A percentile compares a stretch with the other conserved stretches of the same genome.
Evolutionary conservation across 768 basidiomycete species (phyloP).

Genomic region (Tylopilus rubrobrunneus): DNA sequence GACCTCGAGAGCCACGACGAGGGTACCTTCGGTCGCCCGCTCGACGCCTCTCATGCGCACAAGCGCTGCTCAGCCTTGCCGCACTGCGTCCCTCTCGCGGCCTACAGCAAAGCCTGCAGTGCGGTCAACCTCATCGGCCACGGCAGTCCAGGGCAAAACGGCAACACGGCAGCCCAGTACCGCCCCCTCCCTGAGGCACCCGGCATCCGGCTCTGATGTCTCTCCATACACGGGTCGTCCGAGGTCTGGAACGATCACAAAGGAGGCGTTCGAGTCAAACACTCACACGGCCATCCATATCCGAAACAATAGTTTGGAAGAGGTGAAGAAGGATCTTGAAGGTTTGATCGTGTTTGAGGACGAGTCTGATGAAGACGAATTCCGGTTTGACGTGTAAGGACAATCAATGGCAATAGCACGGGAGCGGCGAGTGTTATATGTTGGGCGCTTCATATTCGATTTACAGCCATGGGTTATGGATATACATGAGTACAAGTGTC

Average conservation of each 20-base stretch:
- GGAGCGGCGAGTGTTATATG: no score
- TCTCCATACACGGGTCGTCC: conserved; percentile 6
- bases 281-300: conserved; percentile 16
- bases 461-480: conserved; percentile 8
- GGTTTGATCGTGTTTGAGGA: conserved; percentile 24
- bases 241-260: conserved; percentile 26
- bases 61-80: conserved; percentile 3
- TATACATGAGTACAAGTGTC: neutral
- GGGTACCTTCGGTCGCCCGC: conserved; percentile 13
- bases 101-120: conserved; percentile 7
- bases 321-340: conserved; percentile 31
- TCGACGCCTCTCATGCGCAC: conserved; percentile 16
- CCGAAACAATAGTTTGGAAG: conserved; percentile 23
- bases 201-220: neutral
- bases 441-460: conserved; percentile 12
- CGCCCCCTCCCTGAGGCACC: neutral
- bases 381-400: conserved; percentile 22
- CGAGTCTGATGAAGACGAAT: conserved; percentile 26
- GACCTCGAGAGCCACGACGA: conserved; percentile 17
- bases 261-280: conserved; percentile 20
- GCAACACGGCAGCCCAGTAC: neutral
- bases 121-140: conserved; percentile 4
- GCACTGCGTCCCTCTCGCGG: conserved; percentile 5
- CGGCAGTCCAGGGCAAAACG: conserved; percentile 9
- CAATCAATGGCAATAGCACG: no score